A percentile compares a stretch with the other conserved stretches of the same genome.
Evolutionary conservation across 441 rosid genomes (phyloP).

Genomic region (Pelargonium myrrhifolium): DNA sequence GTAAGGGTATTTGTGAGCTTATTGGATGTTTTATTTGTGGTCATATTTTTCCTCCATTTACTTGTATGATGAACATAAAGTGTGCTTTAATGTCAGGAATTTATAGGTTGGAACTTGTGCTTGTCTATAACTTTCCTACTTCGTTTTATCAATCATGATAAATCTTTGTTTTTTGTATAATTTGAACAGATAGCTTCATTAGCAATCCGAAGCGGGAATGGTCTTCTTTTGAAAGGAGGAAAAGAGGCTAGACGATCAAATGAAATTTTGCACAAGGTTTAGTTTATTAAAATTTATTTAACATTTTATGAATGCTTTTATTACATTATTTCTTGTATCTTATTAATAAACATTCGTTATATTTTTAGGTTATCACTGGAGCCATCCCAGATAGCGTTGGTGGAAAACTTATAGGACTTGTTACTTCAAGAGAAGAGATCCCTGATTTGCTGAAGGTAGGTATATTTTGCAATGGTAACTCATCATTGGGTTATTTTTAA

Average conservation of each 20-base stretch:
- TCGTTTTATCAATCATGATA: not conserved
- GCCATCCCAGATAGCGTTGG: slow-evolving; percentile 77
- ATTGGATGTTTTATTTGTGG: not conserved
- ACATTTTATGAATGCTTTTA: slow-evolving; percentile 6
- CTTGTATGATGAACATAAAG: not conserved
- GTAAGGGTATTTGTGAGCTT: not conserved
- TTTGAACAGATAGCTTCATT: slow-evolving; percentile 79
- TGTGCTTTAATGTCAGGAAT: not conserved
- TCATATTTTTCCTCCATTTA: not conserved
- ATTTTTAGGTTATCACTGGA: slow-evolving; percentile 67
- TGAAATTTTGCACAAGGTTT: slow-evolving; percentile 88
- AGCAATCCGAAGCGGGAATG: slow-evolving; percentile 95
- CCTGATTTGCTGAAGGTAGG: slow-evolving; percentile 88
- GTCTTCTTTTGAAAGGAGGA: slow-evolving; percentile 89
- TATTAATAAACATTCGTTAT: slow-evolving; percentile 11
- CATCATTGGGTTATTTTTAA: not conserved
- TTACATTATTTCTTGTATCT: not conserved
- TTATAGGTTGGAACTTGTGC: not conserved
- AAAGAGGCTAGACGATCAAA: slow-evolving; percentile 91
- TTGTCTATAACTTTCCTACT: no score
- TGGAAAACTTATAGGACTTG: slow-evolving; percentile 75
- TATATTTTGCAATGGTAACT: slow-evolving; percentile 9
- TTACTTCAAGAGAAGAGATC: slow-evolving; percentile 92
- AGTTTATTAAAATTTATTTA: slow-evolving; percentile 14
- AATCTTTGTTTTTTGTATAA: slow-evolving; percentile 15